phyloP scores from a whole-genome alignment of 306 rosid species.

The Purshia tridentata region DNA sequence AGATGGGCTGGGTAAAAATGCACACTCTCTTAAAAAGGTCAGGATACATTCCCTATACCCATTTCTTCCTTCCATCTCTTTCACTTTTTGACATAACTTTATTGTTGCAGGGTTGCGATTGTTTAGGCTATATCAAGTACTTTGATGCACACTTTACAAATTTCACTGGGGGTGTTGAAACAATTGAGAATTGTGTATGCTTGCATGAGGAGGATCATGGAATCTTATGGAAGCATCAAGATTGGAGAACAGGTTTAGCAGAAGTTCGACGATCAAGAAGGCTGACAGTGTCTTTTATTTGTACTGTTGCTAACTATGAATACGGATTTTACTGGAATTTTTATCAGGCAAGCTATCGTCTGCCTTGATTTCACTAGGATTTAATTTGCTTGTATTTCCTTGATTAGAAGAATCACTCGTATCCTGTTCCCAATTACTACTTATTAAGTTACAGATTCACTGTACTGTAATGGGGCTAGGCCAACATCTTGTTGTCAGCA shows the following conservation, averaged over 20 bases:
- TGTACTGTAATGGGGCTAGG: conserved; percentile 2
- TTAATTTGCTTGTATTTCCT: neutral
- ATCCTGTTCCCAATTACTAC: neutral
- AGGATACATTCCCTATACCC: conserved; percentile 7
- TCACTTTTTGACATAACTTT: conserved; percentile 11
- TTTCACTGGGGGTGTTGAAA: conserved; percentile 77
- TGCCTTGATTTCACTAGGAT: conserved; percentile 10
- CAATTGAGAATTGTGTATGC: conserved; percentile 79
- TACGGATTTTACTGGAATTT: conserved; percentile 83
- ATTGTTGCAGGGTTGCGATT: conserved; percentile 71
- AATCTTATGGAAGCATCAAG: conserved; percentile 84
- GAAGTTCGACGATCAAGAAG: conserved; percentile 82
- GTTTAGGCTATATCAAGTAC: conserved; percentile 73
- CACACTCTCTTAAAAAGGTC: conserved; percentile 85
- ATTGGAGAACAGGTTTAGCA: conserved; percentile 81
- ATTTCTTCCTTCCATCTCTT: neutral
- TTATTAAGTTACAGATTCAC: neutral
- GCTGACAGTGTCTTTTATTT: conserved; percentile 69
- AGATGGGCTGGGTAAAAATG: conserved; percentile 80
- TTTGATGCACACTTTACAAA: conserved; percentile 74
- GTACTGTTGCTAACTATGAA: conserved; percentile 84
- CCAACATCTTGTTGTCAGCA: conserved; percentile 8
- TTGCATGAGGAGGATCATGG: conserved; percentile 88
- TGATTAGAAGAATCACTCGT: conserved; percentile 13
- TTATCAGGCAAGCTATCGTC: conserved; percentile 64